Evolutionary conservation across 2,329 filamentous ascomycete species (phyloP).

Genomic region (Xylaria sp.): DNA sequence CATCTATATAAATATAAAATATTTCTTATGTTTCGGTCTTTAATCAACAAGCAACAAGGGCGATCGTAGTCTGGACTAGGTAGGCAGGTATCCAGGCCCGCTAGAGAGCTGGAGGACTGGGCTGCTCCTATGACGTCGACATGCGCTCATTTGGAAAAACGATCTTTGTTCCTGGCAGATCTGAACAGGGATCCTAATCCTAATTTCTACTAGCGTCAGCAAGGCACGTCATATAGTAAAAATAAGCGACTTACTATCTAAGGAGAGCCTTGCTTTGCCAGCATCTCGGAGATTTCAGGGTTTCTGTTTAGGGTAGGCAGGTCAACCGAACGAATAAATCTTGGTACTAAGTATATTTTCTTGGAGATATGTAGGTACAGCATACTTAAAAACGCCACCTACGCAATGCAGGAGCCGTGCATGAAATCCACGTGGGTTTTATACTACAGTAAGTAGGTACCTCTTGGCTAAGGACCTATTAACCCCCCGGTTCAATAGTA

Average conservation of each 20-base stretch:
- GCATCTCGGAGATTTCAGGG: not conserved
- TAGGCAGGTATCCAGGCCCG: not conserved
- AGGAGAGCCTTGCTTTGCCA: not conserved
- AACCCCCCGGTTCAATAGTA: not conserved
- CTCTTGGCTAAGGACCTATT: not conserved
- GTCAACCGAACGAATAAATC: not conserved
- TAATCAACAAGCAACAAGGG: no score
- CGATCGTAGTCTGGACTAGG: not conserved
- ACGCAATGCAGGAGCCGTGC: conserved; percentile 4
- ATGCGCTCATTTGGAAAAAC: conserved; percentile 4
- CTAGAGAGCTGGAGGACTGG: not conserved
- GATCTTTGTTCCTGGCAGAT: conserved; percentile 27
- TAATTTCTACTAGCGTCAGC: conserved; percentile 5
- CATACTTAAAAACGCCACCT: conserved; percentile 13
- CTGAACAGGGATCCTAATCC: conserved; percentile 7
- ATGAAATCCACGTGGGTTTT: not conserved
- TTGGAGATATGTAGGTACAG: no score
- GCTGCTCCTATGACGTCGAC: conserved; percentile 22
- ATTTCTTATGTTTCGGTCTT: no score
- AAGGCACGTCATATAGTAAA: not conserved
- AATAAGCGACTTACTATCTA: not conserved
- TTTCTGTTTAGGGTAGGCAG: not conserved
- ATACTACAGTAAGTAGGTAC: not conserved
- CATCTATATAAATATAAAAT: no score
- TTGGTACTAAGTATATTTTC: no score